Evolutionary conservation across 2,329 filamentous ascomycete species (phyloP).

Genomic region (Aureobasidium namibiae): DNA sequence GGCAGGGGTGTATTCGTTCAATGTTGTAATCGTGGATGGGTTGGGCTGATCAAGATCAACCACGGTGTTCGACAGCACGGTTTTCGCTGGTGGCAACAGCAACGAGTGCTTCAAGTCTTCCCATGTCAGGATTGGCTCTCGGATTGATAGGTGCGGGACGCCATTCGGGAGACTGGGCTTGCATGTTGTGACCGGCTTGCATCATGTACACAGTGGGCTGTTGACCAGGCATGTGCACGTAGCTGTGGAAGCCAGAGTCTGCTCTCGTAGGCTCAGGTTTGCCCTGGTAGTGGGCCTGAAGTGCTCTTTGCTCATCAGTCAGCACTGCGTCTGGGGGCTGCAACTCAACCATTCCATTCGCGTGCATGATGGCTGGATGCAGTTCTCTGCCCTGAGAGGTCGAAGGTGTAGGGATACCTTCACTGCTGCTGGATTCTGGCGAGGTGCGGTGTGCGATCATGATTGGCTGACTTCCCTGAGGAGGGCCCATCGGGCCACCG

Average conservation of each 20-base stretch:
- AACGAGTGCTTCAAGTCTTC: slow-evolving; percentile 54
- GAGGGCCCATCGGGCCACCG: slow-evolving; percentile 42
- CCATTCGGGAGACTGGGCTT: slow-evolving; percentile 19
- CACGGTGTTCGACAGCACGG: slow-evolving; percentile 7
- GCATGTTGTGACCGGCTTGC: slow-evolving; percentile 26
- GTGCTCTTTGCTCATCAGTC: slow-evolving; percentile 34
- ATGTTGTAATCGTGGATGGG: background rate
- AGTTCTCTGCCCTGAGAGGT: slow-evolving; percentile 41
- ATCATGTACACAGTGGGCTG: slow-evolving; percentile 21
- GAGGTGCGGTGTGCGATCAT: slow-evolving; percentile 39
- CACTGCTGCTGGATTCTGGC: slow-evolving; percentile 48
- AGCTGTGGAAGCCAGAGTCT: slow-evolving; percentile 28
- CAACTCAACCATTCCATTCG: slow-evolving; percentile 40
- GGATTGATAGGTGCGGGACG: slow-evolving; percentile 21
- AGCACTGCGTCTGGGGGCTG: slow-evolving; percentile 29
- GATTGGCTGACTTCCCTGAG: slow-evolving; percentile 21
- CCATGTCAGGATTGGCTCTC: slow-evolving; percentile 41
- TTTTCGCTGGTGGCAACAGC: slow-evolving; percentile 55
- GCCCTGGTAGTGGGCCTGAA: slow-evolving; percentile 23
- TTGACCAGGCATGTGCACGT: slow-evolving; percentile 16
- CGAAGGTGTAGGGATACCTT: slow-evolving; percentile 46
- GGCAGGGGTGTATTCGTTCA: background rate
- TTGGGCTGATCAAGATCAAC: background rate
- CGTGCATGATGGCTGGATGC: slow-evolving; percentile 45
- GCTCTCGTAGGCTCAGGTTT: slow-evolving; percentile 24